Evolutionary conservation across 108 stramenopile species (phyloP).

Genomic region (Pseudonitzschia delicatissima): DNA sequence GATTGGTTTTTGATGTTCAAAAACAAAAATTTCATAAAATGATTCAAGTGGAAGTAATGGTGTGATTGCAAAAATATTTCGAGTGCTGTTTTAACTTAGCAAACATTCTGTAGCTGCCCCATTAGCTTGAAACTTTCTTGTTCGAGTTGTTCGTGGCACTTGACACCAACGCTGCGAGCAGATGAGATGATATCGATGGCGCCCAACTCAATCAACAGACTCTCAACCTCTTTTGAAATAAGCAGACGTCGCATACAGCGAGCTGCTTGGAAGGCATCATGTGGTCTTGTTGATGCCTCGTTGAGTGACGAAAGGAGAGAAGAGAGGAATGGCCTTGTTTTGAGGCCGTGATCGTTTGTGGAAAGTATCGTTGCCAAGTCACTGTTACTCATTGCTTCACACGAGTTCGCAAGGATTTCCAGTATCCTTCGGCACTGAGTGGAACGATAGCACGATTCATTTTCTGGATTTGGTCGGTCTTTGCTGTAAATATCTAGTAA

Average conservation of each 20-base stretch:
- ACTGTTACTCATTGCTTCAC: neutral
- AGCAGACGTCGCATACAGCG: constrained; percentile 19
- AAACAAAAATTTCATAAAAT: neutral
- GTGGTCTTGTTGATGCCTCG: constrained; percentile 8
- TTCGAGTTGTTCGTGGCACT: constrained; percentile 6
- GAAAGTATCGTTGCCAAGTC: constrained; percentile 9
- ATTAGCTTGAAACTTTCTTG: constrained; percentile 10
- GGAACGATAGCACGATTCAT: neutral
- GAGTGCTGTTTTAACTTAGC: neutral
- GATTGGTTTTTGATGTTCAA: neutral
- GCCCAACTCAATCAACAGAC: constrained; percentile 13
- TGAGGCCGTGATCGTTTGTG: neutral
- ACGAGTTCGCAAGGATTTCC: constrained; percentile 17
- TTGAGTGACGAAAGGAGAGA: neutral
- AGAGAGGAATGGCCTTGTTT: constrained; percentile 4
- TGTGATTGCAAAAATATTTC: too few species aligned
- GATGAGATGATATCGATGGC: constrained; percentile 1
- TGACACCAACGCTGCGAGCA: constrained; percentile 12
- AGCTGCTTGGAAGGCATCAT: constrained; percentile 28
- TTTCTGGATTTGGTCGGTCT: neutral
- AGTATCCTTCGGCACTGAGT: constrained; percentile 16
- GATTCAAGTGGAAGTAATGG: neutral
- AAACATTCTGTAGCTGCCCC: neutral
- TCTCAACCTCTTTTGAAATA: constrained; percentile 18
- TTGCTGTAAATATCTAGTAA: constrained; percentile 1